Conservation (phyloP, 1,139 yeast genomes). For the Yamadazyma membranifaciens region DNA sequence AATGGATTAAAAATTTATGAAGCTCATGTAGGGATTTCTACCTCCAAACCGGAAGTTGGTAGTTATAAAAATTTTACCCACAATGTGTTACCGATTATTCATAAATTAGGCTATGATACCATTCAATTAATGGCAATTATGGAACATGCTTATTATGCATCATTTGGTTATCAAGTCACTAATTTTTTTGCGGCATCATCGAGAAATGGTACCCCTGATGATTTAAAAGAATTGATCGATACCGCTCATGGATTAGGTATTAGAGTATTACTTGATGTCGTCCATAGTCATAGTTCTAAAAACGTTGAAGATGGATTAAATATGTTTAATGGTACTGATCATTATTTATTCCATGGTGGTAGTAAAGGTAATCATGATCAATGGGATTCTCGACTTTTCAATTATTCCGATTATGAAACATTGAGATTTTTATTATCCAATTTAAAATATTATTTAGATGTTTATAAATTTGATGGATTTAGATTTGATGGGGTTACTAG, state of each 20-base stretch:
- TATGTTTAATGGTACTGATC: constrained; percentile 92
- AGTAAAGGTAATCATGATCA: constrained; percentile 80
- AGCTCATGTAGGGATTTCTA: constrained; percentile 94
- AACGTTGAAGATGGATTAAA: constrained; percentile 93
- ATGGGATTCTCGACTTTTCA: constrained; percentile 94
- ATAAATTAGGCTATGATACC: constrained; percentile 83
- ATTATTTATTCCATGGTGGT: constrained; percentile 90
- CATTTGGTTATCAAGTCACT: constrained; percentile 95
- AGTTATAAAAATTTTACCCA: constrained; percentile 80
- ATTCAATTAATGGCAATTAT: constrained; percentile 96
- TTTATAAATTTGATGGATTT: constrained; percentile 88
- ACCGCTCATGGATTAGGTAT: constrained; percentile 89
- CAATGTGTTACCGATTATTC: constrained; percentile 80
- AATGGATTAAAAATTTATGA: constrained; percentile 81
- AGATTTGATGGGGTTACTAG: constrained; percentile 96
- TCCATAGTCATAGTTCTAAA: constrained; percentile 94
- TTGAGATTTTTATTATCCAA: constrained; percentile 85
- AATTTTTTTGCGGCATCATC: constrained; percentile 89
- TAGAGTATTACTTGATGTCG: constrained; percentile 84
- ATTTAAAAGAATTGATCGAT: constrained; percentile 84
- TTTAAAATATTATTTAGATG: constrained; percentile 79
- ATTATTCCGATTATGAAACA: constrained; percentile 89
- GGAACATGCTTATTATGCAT: constrained; percentile 99
- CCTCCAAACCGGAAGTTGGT: constrained; percentile 84
- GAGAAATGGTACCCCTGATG: constrained; percentile 93